These are phyloP conservation scores for Entomophthora muscae DNA, from an alignment of 371 early-diverging fungal genomes.

Conservation along the genomic window DNA sequence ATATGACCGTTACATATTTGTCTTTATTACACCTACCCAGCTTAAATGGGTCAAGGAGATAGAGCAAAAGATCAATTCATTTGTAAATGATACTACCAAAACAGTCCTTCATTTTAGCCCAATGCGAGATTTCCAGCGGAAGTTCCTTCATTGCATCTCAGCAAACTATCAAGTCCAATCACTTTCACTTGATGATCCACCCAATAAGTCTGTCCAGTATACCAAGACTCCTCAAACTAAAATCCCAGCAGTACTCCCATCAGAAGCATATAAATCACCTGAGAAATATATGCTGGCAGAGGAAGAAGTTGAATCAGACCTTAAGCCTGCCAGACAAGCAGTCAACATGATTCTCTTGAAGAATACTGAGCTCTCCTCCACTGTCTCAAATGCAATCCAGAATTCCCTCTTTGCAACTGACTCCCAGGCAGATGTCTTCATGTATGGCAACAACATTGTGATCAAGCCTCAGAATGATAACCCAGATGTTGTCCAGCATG, in stretches of 20 bases:
- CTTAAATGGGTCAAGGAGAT: conserved; percentile 36
- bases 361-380: neutral
- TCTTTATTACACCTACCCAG: neutral
- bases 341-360: neutral
- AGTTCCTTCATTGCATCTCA: conserved; percentile 18
- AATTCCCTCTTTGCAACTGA: neutral
- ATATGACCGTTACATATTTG: conserved; percentile 10
- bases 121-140: conserved; percentile 40
- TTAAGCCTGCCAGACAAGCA: neutral
- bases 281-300: conserved; percentile 1
- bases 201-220: conserved; percentile 1
- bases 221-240: neutral
- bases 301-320: neutral
- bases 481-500: neutral
- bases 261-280: neutral
- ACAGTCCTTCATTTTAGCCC: conserved; percentile 36
- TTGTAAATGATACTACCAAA: conserved; percentile 29
- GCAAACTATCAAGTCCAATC: neutral
- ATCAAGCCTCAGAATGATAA: neutral
- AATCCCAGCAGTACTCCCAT: neutral
- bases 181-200: neutral
- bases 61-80: conserved; percentile 33
- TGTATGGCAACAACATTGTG: neutral
- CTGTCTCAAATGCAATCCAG: neutral
- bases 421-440: neutral